phyloP scores from a whole-genome alignment of 2,329 filamentous ascomycete genomes.

The Penicillium occitanis region DNA sequence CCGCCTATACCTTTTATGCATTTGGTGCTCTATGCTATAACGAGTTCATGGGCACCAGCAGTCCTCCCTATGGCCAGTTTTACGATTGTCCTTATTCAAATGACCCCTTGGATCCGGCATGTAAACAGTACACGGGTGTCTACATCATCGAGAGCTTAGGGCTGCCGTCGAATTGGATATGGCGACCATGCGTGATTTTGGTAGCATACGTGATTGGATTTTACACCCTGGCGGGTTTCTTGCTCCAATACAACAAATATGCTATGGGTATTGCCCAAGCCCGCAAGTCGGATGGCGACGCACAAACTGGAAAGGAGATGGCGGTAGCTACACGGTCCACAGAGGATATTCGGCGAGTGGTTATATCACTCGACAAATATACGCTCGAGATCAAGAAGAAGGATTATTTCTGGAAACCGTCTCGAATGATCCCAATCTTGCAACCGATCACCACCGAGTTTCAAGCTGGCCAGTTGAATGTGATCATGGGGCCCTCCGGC shows the following conservation, averaged over 20 bases:
- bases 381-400: constrained; percentile 65
- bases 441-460: constrained; percentile 67
- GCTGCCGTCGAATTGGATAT: constrained; percentile 66
- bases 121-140: constrained; percentile 65
- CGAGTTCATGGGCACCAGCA: constrained; percentile 57
- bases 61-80: constrained; percentile 56
- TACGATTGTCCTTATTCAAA: constrained; percentile 69
- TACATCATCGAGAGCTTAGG: constrained; percentile 70
- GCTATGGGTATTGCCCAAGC: constrained; percentile 70
- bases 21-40: constrained; percentile 71
- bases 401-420: constrained; percentile 49
- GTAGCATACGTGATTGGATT: constrained; percentile 65
- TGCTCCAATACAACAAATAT: constrained; percentile 64
- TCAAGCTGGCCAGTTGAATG: constrained; percentile 66
- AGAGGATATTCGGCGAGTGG: constrained; percentile 58
- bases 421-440: constrained; percentile 54
- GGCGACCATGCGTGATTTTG: constrained; percentile 63
- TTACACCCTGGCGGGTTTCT: constrained; percentile 58
- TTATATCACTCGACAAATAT: constrained; percentile 65
- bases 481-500: constrained; percentile 79
- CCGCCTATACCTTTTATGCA: constrained; percentile 53
- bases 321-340: constrained; percentile 60
- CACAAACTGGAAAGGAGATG: constrained; percentile 66
- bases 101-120: constrained; percentile 63
- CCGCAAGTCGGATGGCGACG: constrained; percentile 58